phyloP scores from a whole-genome alignment of 2,329 filamentous ascomycete genomes.

The Hymenoscyphus occultus region DNA sequence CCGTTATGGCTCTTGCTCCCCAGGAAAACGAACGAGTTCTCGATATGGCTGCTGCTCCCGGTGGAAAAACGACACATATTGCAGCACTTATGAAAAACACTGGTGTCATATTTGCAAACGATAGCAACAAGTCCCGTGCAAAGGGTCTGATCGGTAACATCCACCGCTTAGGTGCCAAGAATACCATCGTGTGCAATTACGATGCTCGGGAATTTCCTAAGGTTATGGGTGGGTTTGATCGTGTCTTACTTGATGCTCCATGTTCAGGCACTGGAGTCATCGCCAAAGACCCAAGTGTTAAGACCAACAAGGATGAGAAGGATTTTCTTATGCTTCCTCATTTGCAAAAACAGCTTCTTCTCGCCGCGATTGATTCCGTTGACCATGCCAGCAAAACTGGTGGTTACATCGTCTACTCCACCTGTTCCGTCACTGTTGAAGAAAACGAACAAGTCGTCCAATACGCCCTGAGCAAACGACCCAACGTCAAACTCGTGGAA shows the following conservation, averaged over 20 bases:
- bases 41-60: constrained; percentile 90
- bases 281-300: constrained; percentile 92
- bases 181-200: constrained; percentile 93
- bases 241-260: constrained; percentile 89
- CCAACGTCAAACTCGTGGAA: constrained; percentile 90
- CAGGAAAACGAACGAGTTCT: constrained; percentile 90
- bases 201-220: constrained; percentile 91
- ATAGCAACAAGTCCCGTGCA: constrained; percentile 86
- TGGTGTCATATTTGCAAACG: constrained; percentile 92
- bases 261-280: constrained; percentile 98
- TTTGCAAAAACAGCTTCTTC: constrained; percentile 88
- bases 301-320: constrained; percentile 95
- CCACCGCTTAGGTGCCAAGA: constrained; percentile 88
- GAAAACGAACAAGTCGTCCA: constrained; percentile 93
- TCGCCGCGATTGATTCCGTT: constrained; percentile 91
- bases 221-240: constrained; percentile 93
- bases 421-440: constrained; percentile 90
- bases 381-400: constrained; percentile 90
- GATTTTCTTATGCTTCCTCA: constrained; percentile 94
- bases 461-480: constrained; percentile 85
- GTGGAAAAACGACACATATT: constrained; percentile 94
- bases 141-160: constrained; percentile 99
- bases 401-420: constrained; percentile 95
- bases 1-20: constrained; percentile 94
- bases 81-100: constrained; percentile 98